Conservation (phyloP, 2,329 filamentous ascomycete species). For the Trichoderma sp. region DNA sequence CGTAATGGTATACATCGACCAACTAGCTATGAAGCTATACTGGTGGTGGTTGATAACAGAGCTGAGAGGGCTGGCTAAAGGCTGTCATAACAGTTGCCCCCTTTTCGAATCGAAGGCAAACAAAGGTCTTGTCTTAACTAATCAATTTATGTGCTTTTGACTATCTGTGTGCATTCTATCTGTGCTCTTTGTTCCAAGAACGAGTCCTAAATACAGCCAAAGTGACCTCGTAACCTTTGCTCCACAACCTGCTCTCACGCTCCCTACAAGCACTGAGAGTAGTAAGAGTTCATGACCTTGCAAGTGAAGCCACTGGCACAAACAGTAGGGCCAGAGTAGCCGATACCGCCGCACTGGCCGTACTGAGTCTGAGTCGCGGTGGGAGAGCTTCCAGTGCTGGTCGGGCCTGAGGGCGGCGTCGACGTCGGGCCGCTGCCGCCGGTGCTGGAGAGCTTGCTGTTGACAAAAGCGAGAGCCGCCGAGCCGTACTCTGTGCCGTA, state of each 20-base stretch:
- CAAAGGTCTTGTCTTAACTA: too few species aligned
- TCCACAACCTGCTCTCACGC: neutral
- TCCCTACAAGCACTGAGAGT: slow-evolving; percentile 47
- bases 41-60: too few species aligned
- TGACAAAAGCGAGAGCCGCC: slow-evolving; percentile 63
- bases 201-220: neutral
- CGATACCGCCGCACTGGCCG: slow-evolving; percentile 46
- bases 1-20: too few species aligned
- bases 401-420: neutral
- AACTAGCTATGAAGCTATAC: too few species aligned
- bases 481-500: slow-evolving; percentile 66
- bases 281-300: slow-evolving; percentile 45
- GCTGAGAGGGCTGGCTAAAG: too few species aligned
- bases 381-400: neutral
- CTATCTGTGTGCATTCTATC: too few species aligned
- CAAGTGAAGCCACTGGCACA: slow-evolving; percentile 46
- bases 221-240: neutral
- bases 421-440: neutral
- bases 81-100: too few species aligned
- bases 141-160: too few species aligned
- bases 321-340: slow-evolving; percentile 43
- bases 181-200: too few species aligned
- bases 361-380: slow-evolving; percentile 34
- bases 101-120: too few species aligned
- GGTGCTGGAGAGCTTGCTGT: slow-evolving; percentile 40